phyloP scores from a whole-genome alignment of 306 rosid genomes.

The Gastrolobium bilobum region DNA sequence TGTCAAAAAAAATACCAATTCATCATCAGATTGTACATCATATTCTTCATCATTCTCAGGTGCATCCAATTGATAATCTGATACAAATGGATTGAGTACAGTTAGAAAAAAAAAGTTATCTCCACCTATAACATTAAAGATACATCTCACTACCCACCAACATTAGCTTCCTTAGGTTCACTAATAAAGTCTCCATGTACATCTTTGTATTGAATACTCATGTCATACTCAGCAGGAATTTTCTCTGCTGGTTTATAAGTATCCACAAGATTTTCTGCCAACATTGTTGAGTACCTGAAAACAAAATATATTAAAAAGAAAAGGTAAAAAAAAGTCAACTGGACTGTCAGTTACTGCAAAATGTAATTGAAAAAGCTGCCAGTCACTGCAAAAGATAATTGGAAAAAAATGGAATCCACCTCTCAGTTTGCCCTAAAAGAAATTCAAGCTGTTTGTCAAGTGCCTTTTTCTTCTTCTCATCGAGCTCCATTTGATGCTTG shows the following conservation, averaged over 20 bases:
- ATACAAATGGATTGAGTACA: constrained; percentile 45
- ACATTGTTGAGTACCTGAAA: constrained; percentile 94
- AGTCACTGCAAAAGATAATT: background rate
- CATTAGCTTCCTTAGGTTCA: constrained; percentile 62
- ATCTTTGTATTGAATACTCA: constrained; percentile 55
- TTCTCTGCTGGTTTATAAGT: constrained; percentile 66
- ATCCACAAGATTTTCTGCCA: constrained; percentile 97
- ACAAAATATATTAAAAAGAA: constrained; percentile 43
- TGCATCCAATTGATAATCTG: constrained; percentile 59
- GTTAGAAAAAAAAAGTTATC: constrained; percentile 39
- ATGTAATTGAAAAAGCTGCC: background rate
- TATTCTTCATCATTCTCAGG: constrained; percentile 72
- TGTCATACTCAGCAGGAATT: constrained; percentile 52
- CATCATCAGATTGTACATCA: constrained; percentile 67
- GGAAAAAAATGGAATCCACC: constrained; percentile 56
- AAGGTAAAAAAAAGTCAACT: constrained; percentile 35
- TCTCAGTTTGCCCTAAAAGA: constrained; percentile 98
- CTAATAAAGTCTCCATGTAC: constrained; percentile 51
- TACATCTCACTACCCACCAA: constrained; percentile 65
- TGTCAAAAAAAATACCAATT: constrained; percentile 58
- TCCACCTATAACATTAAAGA: constrained; percentile 40
- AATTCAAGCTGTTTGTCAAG: constrained; percentile 99
- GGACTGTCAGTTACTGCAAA: constrained; percentile 30
- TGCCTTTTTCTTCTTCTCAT: constrained; percentile 93
- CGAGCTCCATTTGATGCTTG: constrained; percentile 97